Base-by-base conservation (phyloP, 1,139 yeast species). In the Chernovozyma sophiae-reginae region DNA sequence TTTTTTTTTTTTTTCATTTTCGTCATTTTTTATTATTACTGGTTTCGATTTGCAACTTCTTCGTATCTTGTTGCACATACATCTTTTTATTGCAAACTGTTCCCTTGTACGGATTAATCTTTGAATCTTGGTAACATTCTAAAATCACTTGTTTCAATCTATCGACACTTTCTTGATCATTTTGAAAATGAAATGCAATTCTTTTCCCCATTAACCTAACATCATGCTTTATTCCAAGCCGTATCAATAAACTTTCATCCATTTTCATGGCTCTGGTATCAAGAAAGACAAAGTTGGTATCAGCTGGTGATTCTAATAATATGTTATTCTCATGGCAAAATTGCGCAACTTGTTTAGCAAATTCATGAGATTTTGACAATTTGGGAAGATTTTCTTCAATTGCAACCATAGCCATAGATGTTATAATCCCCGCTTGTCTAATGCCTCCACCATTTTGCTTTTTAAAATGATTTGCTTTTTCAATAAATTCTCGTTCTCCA, bases 381-480 rank as follows among this genome's bases (percentile, higher is more conserved):
- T 75, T 63, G 25, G 76, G 68, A 65, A 86, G 79, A 53, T 85
- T 86, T 46, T 83, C 81, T 43, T 86, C 83, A 40, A 90, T 71
- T 22, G 96, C 95, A 36, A 74, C 73, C 23, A 72, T 62, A 12
- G 96, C 97, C 85, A 92, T 90, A 32, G 79, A 70, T 8, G 95
- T 73, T 58, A 90, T 70, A 61, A 86, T 67, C 43, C 97, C 97
- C 24, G 86, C 73, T 61, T 90, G 97, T 59, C 97, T 76, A 44
- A 90, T 78, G 45, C 97, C 97, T 50, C 97, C 97, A 52, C 97
- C 97, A 53, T 80, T 81, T 64, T 90, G 97, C 60, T 90, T 90
- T 53, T 86, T 82, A 67, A 89, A 84, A 66, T 90, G 95, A 55
- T 81, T 81, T 32, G 95, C 90, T 54, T 79, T 81, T 50, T 70